Percentiles rank a stretch among this genome's conserved stretches.
These are phyloP conservation scores for Rosa hybrid DNA, from an alignment of 331 rosid genomes.

Conservation along the genomic window DNA sequence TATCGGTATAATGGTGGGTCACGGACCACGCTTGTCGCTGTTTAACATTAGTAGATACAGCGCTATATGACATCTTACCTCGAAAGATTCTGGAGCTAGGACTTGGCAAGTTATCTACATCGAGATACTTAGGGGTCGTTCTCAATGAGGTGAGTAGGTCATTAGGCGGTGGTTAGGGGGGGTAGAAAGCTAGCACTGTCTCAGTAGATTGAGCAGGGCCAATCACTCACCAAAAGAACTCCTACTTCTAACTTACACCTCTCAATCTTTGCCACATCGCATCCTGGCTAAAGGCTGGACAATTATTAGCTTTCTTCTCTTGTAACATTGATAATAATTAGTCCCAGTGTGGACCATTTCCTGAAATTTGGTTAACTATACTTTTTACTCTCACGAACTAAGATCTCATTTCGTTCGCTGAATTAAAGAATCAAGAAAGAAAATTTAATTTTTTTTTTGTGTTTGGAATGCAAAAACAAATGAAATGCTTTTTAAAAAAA, in stretches of 20 bases:
- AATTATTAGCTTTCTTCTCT: constrained; percentile 19
- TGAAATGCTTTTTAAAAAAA: too few species aligned
- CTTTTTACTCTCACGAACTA: background rate
- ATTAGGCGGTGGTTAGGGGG: constrained; percentile 52
- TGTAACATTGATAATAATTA: constrained; percentile 11
- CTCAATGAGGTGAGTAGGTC: constrained; percentile 32
- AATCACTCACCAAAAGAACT: constrained; percentile 38
- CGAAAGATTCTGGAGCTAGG: background rate
- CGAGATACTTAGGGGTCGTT: constrained; percentile 28
- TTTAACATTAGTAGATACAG: too few species aligned
- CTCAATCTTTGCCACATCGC: constrained; percentile 41
- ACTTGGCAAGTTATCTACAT: background rate
- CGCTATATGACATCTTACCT: background rate
- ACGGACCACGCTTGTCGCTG: too few species aligned
- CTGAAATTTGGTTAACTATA: background rate
- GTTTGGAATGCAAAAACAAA: too few species aligned
- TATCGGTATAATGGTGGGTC: too few species aligned
- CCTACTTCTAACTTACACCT: constrained; percentile 26
- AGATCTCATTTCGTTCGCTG: too few species aligned
- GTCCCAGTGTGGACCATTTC: constrained; percentile 37
- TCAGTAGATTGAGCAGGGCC: constrained; percentile 50
- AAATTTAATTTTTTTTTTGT: too few species aligned
- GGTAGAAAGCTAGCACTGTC: constrained; percentile 54
- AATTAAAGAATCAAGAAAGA: too few species aligned
- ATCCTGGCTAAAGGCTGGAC: constrained; percentile 7